These are phyloP conservation scores for Erythrophleum ivorense DNA, from an alignment of 331 rosid genomes.

Conservation along the genomic window DNA sequence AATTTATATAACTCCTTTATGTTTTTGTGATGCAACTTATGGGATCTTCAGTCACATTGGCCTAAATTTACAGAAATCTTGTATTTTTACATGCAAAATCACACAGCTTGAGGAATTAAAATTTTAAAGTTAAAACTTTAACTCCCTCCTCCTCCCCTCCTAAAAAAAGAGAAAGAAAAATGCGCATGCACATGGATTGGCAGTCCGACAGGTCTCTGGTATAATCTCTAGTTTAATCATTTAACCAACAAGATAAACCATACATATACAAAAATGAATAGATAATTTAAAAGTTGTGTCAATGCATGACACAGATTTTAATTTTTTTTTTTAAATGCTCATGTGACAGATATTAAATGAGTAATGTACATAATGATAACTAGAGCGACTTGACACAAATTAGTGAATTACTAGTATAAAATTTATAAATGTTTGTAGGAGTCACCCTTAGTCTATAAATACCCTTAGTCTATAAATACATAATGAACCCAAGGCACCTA, in stretches of 20 bases:
- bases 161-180: too few species aligned
- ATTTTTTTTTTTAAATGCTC: too few species aligned
- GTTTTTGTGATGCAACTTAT: not conserved
- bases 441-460: too few species aligned
- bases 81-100: not conserved
- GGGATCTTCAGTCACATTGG: not conserved
- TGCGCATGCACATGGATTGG: not conserved
- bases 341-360: too few species aligned
- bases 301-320: not conserved
- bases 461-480: too few species aligned
- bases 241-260: not conserved
- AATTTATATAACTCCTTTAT: not conserved
- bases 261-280: not conserved
- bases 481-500: too few species aligned
- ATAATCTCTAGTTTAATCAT: not conserved
- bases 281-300: not conserved
- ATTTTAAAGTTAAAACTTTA: too few species aligned
- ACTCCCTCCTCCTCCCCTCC: too few species aligned
- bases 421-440: too few species aligned
- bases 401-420: too few species aligned
- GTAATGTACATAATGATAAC: too few species aligned
- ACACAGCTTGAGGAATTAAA: not conserved
- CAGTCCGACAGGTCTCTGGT: not conserved
- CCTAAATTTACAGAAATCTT: not conserved
- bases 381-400: too few species aligned